phyloP scores from a whole-genome alignment of 306 rosid species.

The Quercus gilva region DNA sequence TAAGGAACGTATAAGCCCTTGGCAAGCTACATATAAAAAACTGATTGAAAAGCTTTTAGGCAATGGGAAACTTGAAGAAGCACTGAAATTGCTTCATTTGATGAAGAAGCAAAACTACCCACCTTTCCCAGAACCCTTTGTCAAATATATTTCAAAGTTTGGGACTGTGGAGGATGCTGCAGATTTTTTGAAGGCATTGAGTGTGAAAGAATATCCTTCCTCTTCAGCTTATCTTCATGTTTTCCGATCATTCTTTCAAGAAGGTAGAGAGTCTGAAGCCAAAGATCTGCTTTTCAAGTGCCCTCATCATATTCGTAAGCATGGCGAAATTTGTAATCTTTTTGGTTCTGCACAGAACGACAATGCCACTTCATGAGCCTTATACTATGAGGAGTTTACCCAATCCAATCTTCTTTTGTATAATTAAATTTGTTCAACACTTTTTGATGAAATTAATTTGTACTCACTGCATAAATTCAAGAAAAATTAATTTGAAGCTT shows the following conservation, averaged over 20 bases:
- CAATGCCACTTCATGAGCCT: conserved; percentile 28
- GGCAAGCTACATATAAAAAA: conserved; percentile 70
- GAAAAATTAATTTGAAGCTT: too few species aligned
- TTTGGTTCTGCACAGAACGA: conserved; percentile 48
- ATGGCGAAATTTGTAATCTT: conserved; percentile 44
- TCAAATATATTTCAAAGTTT: conserved; percentile 58
- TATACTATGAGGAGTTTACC: not conserved
- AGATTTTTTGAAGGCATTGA: conserved; percentile 59
- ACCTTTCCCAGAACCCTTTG: conserved; percentile 56
- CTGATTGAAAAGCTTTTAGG: conserved; percentile 56
- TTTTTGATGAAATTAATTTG: not conserved
- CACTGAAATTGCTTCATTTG: conserved; percentile 59
- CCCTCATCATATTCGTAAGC: conserved; percentile 63
- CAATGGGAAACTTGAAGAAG: conserved; percentile 66
- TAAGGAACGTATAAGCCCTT: conserved; percentile 44
- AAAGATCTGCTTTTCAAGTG: conserved; percentile 66
- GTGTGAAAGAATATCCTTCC: conserved; percentile 52
- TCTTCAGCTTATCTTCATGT: conserved; percentile 55
- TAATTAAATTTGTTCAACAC: not conserved
- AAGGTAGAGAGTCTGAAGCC: conserved; percentile 76
- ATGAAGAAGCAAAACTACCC: conserved; percentile 68
- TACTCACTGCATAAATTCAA: not conserved
- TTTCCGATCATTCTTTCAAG: conserved; percentile 58
- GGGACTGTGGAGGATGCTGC: conserved; percentile 85
- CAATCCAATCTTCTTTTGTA: not conserved